Base-by-base conservation (phyloP, 257 asterid genomes). In the Capsicum baccatum region DNA sequence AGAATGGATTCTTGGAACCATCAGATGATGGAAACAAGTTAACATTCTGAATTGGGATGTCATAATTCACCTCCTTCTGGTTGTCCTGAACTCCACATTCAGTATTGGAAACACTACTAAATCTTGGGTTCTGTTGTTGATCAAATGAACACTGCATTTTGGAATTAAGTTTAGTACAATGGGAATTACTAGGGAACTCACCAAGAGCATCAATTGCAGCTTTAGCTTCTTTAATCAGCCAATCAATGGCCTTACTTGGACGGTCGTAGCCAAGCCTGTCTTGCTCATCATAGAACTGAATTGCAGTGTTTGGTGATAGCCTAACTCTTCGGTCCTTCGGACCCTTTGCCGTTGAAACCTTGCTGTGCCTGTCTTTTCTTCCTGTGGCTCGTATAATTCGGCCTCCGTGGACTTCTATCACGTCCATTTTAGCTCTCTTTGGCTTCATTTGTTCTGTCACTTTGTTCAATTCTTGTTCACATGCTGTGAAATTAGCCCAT, bases 211-310 rank as follows among this genome's bases (percentile, higher is more conserved):
- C 99, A 79, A 97, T 97, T 84, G 99, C 92, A 15, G 92, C 54
- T 79, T 97, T 93, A 8, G 98, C 99, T 78, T 97, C 92, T 83
- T 93, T 95, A 50, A 97, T 97, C 54, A 97, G 91, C 99, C 99
- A 97, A 83, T 97, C 99, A 6, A 97, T 98, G 3, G 98, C 99
- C 76, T 97, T 95, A 86, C 99, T 97, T 26, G 99, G 99, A 47
- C 99, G 98, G 93, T 95, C 99, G 79, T 93, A 95, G 66, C 99
- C 99, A 5, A 97, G 94, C 71, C 99, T 94, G 89, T 97, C 99
- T 56, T 95, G 99, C 8, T 95, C 99, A 82, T 97, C 99, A 88
- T 97, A 97, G 89, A 97, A 97, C 63, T 97, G 98, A 79, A 97
- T 97, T 35, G 99, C 99, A 13, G 99, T 97, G 85, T 92, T 96